Evolutionary conservation across 2,329 filamentous ascomycete genomes (phyloP).

Genomic region (Rutstroemia sp.): DNA sequence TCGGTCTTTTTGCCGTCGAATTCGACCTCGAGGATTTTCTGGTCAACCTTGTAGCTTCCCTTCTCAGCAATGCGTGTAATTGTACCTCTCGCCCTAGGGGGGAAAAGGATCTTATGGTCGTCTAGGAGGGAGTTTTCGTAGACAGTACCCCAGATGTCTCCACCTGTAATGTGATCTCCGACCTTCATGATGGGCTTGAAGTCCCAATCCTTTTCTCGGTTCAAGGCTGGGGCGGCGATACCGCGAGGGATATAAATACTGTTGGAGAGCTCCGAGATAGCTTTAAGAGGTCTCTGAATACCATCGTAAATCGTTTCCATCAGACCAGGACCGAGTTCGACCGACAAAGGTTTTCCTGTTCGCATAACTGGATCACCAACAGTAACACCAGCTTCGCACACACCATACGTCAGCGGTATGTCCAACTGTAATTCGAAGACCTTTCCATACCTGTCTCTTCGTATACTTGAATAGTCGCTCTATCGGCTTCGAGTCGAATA

Average conservation of each 20-base stretch:
- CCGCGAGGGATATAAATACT: slow-evolving; percentile 98
- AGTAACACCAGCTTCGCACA: slow-evolving; percentile 71
- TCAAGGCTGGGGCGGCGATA: slow-evolving; percentile 78
- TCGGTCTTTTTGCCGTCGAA: slow-evolving; percentile 94
- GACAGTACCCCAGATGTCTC: slow-evolving; percentile 91
- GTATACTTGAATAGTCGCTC: slow-evolving; percentile 97
- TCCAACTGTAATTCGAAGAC: background rate
- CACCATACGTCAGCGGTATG: background rate
- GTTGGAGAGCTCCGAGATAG: slow-evolving; percentile 68
- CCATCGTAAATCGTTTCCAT: slow-evolving; percentile 99
- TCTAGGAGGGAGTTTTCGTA: slow-evolving; percentile 93
- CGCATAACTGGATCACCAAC: slow-evolving; percentile 88
- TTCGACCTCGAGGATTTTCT: slow-evolving; percentile 91
- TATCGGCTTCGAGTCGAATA: slow-evolving; percentile 93
- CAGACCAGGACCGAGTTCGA: slow-evolving; percentile 92
- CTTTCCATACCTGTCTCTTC: slow-evolving; percentile 79
- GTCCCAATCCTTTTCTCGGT: slow-evolving; percentile 92
- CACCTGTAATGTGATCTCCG: slow-evolving; percentile 92
- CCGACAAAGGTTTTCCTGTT: slow-evolving; percentile 92
- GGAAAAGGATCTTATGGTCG: slow-evolving; percentile 88
- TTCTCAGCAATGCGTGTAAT: slow-evolving; percentile 87
- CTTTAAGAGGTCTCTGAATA: slow-evolving; percentile 89
- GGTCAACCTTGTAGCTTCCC: slow-evolving; percentile 87
- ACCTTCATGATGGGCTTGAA: slow-evolving; percentile 89
- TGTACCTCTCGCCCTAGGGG: slow-evolving; percentile 80